A percentile compares a stretch with the other conserved stretches of the same genome.
Evolutionary conservation across 1,284 basidiomycete genomes (phyloP).

Genomic region (Bondarzewia mesenterica): DNA sequence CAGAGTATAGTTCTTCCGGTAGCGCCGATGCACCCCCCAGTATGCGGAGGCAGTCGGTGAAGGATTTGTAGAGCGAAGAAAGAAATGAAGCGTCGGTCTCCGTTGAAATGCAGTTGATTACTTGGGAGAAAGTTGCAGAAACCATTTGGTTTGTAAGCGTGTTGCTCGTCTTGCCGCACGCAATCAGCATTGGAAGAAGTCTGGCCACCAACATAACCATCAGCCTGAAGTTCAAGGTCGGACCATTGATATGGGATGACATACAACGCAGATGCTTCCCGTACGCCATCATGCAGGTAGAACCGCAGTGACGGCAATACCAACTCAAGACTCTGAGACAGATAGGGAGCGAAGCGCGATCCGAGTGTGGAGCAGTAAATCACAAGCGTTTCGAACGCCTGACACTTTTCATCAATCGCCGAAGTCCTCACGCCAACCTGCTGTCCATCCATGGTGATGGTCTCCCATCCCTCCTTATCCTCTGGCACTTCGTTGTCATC

Average conservation of each 20-base stretch:
- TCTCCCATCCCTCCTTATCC: constrained; percentile 71
- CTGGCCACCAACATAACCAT: constrained; percentile 30
- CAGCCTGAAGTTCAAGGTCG: not conserved
- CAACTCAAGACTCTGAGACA: constrained; percentile 63
- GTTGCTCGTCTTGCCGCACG: constrained; percentile 61
- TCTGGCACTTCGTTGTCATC: constrained; percentile 48
- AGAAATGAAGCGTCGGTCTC: constrained; percentile 72
- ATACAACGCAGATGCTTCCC: constrained; percentile 72
- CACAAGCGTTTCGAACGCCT: constrained; percentile 78
- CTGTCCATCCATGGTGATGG: constrained; percentile 66
- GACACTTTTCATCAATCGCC: constrained; percentile 79
- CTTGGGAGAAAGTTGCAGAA: constrained; percentile 55
- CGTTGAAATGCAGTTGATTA: constrained; percentile 56
- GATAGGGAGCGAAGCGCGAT: constrained; percentile 63
- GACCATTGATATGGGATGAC: constrained; percentile 37
- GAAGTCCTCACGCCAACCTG: constrained; percentile 73
- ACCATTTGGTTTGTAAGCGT: constrained; percentile 68
- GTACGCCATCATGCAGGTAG: constrained; percentile 76
- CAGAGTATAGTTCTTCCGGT: constrained; percentile 41
- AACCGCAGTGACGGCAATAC: constrained; percentile 65
- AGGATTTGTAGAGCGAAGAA: constrained; percentile 68
- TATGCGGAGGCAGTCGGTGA: constrained; percentile 59
- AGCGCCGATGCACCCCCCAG: constrained; percentile 48
- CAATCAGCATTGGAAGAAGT: constrained; percentile 66
- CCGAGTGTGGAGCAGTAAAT: constrained; percentile 71